Evolutionary conservation across 768 basidiomycete genomes (phyloP).

Genomic region (Suillus alpinus): DNA sequence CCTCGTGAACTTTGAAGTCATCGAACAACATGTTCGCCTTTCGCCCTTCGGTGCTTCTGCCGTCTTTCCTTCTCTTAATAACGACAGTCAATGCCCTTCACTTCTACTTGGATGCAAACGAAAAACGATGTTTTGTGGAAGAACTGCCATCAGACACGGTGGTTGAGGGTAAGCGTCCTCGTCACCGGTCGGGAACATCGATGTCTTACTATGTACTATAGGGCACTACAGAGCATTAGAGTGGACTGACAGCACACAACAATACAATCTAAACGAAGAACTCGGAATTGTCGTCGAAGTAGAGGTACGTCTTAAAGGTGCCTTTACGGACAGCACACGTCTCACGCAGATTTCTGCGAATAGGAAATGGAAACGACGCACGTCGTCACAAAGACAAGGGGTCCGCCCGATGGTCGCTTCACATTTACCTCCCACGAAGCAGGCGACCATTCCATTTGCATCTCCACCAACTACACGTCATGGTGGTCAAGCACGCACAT

Average conservation of each 20-base stretch:
- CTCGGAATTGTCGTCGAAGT: conserved; percentile 92
- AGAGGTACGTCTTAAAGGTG: conserved; percentile 52
- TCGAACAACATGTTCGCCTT: conserved; percentile 20
- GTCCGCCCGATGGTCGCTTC: conserved; percentile 87
- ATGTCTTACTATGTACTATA: not conserved
- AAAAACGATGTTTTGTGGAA: conserved; percentile 93
- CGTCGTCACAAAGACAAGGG: conserved; percentile 83
- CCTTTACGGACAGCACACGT: not conserved
- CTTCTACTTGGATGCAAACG: conserved; percentile 94
- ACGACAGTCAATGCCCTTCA: conserved; percentile 74
- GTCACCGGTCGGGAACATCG: not conserved
- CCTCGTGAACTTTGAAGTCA: not conserved
- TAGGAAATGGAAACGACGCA: conserved; percentile 88
- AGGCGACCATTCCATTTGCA: conserved; percentile 96
- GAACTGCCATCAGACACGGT: conserved; percentile 95
- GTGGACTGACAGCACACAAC: conserved; percentile 74
- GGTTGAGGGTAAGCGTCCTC: conserved; percentile 68
- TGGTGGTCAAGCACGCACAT: conserved; percentile 89
- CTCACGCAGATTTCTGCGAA: not conserved
- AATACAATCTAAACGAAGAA: conserved; percentile 67
- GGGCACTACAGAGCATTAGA: conserved; percentile 92
- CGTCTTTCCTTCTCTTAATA: conserved; percentile 40
- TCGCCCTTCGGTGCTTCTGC: conserved; percentile 24
- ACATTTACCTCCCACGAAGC: conserved; percentile 97
- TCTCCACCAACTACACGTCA: conserved; percentile 88